These are phyloP conservation scores for Trypanosoma vivax DNA, from an alignment of 208 protist genomes.

Conservation along the genomic window DNA sequence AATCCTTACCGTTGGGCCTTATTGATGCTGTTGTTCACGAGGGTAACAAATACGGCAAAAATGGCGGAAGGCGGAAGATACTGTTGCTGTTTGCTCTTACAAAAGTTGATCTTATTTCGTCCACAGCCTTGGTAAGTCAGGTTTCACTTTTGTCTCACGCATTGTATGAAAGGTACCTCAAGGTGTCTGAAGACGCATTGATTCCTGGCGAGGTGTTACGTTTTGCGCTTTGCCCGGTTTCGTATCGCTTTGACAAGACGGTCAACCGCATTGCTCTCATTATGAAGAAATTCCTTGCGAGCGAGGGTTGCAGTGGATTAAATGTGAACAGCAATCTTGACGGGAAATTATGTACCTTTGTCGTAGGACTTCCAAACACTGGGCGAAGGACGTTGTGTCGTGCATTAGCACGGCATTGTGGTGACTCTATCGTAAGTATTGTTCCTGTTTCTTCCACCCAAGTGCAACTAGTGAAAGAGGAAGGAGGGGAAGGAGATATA, in stretches of 20 bases:
- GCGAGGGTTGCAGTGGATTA: slow-evolving; percentile 31
- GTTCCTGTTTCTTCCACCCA: slow-evolving; percentile 70
- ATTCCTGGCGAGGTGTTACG: slow-evolving; percentile 20
- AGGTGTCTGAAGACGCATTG: slow-evolving; percentile 9
- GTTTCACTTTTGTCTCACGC: slow-evolving; percentile 59
- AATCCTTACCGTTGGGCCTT: slow-evolving; percentile 75
- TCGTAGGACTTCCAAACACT: slow-evolving; percentile 78
- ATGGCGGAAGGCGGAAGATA: slow-evolving; percentile 42
- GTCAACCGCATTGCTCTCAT: slow-evolving; percentile 48
- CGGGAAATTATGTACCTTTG: slow-evolving; percentile 70
- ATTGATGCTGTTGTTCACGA: slow-evolving; percentile 73
- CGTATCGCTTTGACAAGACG: slow-evolving; percentile 52
- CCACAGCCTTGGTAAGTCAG: slow-evolving; percentile 64
- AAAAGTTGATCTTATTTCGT: slow-evolving; percentile 74
- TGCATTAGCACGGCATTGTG: slow-evolving; percentile 33
- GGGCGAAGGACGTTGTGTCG: slow-evolving; percentile 62
- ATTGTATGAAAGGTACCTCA: slow-evolving; percentile 43
- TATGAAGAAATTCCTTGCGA: slow-evolving; percentile 63
- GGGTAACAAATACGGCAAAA: slow-evolving; percentile 28
- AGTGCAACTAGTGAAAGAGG: slow-evolving; percentile 53
- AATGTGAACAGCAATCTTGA: slow-evolving; percentile 60
- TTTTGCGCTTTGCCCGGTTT: slow-evolving; percentile 51
- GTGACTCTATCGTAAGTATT: slow-evolving; percentile 50
- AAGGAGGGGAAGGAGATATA: slow-evolving; percentile 24
- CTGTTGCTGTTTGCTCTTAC: slow-evolving; percentile 77